Evolutionary conservation across 768 basidiomycete species (phyloP), one percentile per base, ranked within the genome.

Genomic region (Serendipita sp.): DNA sequence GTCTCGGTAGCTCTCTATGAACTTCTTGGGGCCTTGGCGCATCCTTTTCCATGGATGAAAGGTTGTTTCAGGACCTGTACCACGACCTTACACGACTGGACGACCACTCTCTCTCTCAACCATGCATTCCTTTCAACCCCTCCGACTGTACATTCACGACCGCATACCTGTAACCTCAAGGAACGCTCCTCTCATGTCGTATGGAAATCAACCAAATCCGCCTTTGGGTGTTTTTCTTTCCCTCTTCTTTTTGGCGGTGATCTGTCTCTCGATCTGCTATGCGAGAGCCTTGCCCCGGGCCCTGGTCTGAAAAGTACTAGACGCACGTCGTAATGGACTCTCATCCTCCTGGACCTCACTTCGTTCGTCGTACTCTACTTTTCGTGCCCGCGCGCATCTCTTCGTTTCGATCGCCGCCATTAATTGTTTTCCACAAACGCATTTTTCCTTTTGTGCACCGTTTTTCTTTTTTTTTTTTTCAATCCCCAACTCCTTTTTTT

Each of bases 261-360:
- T 60, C 27, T 60, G 16, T 31, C 23, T 31, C n/a, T 8, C 27
- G 16, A 4, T 10, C 10, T 10, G 4, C 18, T 60, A 34, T 36
- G 34, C 23, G 29, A 27, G 36, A 60, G 36, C 55, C 27, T 29
- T n/a, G 27, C 55, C 29, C 10, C 29, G 55, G 55, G 55, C 55
- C 55, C 34, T n/a, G 55, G 23, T 36, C 18, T 10, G 8, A 60
- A 60, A 60, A 60, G 55, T 60, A 60, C 55, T 60, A 36, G 55
- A 60, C 55, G 29, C 48, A 29, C 55, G 55, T 23, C 55, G 55
- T 60, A 60, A 60, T 60, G 55, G 55, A 60, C 55, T 60, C 55
- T 29, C 18, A 60, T 29, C 29, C 18, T 8, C 48, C n/a, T 50
- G 18, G 48, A 50, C 29, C 6, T 27, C 52, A 2, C 10, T 60